A percentile compares a stretch with the other conserved stretches of the same genome.
These are phyloP conservation scores for Mycena maculata DNA, from an alignment of 768 basidiomycete species.

Conservation along the genomic window DNA sequence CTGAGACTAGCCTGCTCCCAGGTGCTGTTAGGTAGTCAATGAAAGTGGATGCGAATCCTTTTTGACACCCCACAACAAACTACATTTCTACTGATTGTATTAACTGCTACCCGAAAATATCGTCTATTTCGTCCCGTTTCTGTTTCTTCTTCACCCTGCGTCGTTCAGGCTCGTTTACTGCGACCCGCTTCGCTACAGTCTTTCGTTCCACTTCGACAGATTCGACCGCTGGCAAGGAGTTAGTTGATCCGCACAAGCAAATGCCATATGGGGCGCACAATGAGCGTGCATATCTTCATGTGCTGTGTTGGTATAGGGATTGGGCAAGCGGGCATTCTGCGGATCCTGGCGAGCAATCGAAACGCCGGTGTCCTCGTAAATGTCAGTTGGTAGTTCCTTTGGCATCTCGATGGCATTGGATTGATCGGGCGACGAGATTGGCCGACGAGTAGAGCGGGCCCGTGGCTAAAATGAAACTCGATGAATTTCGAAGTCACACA, in stretches of 20 bases:
- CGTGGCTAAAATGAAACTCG: constrained; percentile 24
- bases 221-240: neutral
- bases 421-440: constrained; percentile 4
- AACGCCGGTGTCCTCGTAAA: constrained; percentile 24
- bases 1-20: constrained; percentile 34
- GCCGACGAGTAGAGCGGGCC: neutral
- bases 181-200: constrained; percentile 1
- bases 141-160: constrained; percentile 53
- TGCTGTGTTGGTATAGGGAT: neutral
- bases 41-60: constrained; percentile 31
- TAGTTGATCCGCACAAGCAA: neutral
- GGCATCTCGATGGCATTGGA: neutral
- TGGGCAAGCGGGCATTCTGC: neutral
- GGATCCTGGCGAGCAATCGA: constrained; percentile 10
- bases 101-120: constrained; percentile 70
- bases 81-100: too few species aligned
- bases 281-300: neutral
- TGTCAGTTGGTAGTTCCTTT: neutral
- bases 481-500: neutral
- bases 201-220: neutral
- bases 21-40: constrained; percentile 40
- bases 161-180: neutral
- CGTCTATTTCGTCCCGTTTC: constrained; percentile 71
- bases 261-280: neutral
- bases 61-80: constrained; percentile 25